These are phyloP conservation scores for Diaporthe longicolla DNA, from an alignment of 2,329 filamentous ascomycete species.

Conservation along the genomic window DNA sequence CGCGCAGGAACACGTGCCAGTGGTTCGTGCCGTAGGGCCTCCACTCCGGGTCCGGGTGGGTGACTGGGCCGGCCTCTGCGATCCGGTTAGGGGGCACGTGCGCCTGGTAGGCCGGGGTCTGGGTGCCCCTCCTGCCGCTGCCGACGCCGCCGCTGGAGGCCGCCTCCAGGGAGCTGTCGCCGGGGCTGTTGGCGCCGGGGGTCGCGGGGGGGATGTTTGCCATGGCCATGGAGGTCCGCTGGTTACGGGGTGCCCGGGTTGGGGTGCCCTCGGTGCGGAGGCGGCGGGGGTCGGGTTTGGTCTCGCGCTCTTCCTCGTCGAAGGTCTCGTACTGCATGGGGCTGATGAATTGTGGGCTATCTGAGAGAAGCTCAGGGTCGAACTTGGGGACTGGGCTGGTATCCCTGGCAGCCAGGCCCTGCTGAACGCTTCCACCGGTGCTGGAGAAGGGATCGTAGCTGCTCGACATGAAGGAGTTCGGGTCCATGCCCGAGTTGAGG, in stretches of 20 bases:
- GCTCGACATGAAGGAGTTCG: not conserved
- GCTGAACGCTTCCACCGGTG: not conserved
- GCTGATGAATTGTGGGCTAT: not conserved
- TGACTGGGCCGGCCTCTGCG: constrained; percentile 10
- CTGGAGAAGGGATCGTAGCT: not conserved
- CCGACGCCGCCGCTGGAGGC: not conserved
- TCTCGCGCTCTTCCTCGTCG: not conserved
- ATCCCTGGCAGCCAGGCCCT: not conserved
- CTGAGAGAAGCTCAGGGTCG: not conserved
- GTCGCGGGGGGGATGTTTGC: not conserved
- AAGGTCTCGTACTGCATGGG: not conserved
- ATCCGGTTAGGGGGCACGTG: constrained; percentile 37
- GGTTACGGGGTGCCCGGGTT: not conserved
- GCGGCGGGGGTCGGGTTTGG: not conserved
- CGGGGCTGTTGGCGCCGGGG: not conserved
- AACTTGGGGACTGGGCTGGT: constrained; percentile 3
- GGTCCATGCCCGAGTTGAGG: not conserved
- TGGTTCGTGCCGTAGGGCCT: constrained; percentile 38
- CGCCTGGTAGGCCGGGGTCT: not conserved
- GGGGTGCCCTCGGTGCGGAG: not conserved
- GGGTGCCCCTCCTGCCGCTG: not conserved
- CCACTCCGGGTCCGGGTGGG: constrained; percentile 36
- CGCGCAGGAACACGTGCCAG: constrained; percentile 35
- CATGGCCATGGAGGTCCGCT: not conserved
- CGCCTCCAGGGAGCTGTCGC: not conserved